Evolutionary conservation across 2,329 filamentous ascomycete genomes (phyloP), one percentile per base, ranked within the genome.

Genomic region (Didymella segeticola): DNA sequence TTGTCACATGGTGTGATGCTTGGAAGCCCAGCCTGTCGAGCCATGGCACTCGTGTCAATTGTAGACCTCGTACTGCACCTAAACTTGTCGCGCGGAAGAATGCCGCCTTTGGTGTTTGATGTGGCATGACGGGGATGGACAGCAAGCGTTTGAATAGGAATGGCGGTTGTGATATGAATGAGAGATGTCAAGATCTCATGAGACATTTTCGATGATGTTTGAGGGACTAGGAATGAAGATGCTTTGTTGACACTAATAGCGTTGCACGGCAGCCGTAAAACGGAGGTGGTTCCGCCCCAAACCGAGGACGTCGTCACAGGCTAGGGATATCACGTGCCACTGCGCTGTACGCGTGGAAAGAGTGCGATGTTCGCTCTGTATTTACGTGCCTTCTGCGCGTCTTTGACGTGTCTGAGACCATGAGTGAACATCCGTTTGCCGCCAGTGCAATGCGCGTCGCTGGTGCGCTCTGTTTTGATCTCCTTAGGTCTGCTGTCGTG

Each of bases 11-110:
- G 20, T 53, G 50, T 33, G 50, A 47, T 4, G 50, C 50, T 17
- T 53, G 50, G 25, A 53, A 53, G 1, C 50, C 50, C 37, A 53
- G 31, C 17, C 50, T 36, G 47, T 53, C 50, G 14, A 53, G 43
- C 50, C 43, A 53, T 43, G 50, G 50, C 17, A 47, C 50, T 25
- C 43, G 36, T 14, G 50, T 43, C 36, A 53, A 15, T 22, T 47
- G 43, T 25, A 53, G 25, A 7, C 37, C 37, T 9, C 50, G 43
- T 11, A 53, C 43, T 30, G 50, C 50, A 42, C 43, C 15, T 15
- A 53, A 26, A 27, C 50, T 53, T 38, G 30, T 47, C 2, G 50
- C 50, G n/a, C 50, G 37, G 6, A 53, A 53, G 37, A 47, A 53
- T 5, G 50, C 50, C 6, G 43, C 50, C 27, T 47, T 53, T 7